phyloP scores from a whole-genome alignment of 2,329 filamentous ascomycete species.

The Exophiala lecanii-corni region DNA sequence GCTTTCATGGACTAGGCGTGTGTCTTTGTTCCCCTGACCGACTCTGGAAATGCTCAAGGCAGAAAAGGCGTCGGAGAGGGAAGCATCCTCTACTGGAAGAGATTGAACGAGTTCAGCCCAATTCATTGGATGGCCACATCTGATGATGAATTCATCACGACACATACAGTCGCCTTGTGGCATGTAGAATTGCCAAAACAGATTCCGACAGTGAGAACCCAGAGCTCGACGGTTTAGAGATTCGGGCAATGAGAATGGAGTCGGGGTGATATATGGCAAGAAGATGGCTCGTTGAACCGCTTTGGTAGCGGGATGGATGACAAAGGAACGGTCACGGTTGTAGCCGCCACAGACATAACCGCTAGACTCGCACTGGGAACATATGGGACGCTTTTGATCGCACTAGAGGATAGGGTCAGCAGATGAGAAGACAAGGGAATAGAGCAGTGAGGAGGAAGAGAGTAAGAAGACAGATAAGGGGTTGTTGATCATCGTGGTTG shows the following conservation, averaged over 20 bases:
- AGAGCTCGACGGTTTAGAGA: slow-evolving; percentile 18
- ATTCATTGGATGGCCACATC: slow-evolving; percentile 23
- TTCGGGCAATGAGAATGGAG: slow-evolving; percentile 17
- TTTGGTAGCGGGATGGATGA: slow-evolving; percentile 33
- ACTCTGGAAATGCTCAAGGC: slow-evolving; percentile 25
- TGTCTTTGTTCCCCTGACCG: slow-evolving; percentile 25
- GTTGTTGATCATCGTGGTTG: not conserved
- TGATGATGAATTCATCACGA: slow-evolving; percentile 19
- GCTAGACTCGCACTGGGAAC: slow-evolving; percentile 56
- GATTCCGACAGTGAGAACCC: slow-evolving; percentile 20
- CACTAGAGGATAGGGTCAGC: slow-evolving; percentile 41
- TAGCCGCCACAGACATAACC: slow-evolving; percentile 59
- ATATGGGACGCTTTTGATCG: slow-evolving; percentile 57
- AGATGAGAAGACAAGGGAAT: slow-evolving; percentile 5
- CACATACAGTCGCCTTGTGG: slow-evolving; percentile 18
- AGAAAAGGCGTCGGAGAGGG: slow-evolving; percentile 22
- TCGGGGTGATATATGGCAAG: slow-evolving; percentile 11
- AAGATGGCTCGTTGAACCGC: slow-evolving; percentile 19
- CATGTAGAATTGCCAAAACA: slow-evolving; percentile 24
- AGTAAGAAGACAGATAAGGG: not conserved
- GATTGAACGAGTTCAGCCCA: slow-evolving; percentile 22
- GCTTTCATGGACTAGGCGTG: slow-evolving; percentile 29
- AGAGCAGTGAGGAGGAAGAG: not conserved
- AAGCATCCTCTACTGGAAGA: slow-evolving; percentile 17
- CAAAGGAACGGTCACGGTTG: slow-evolving; percentile 59